Base-by-base conservation (phyloP, 768 basidiomycete species). In the Mycena floridula region DNA sequence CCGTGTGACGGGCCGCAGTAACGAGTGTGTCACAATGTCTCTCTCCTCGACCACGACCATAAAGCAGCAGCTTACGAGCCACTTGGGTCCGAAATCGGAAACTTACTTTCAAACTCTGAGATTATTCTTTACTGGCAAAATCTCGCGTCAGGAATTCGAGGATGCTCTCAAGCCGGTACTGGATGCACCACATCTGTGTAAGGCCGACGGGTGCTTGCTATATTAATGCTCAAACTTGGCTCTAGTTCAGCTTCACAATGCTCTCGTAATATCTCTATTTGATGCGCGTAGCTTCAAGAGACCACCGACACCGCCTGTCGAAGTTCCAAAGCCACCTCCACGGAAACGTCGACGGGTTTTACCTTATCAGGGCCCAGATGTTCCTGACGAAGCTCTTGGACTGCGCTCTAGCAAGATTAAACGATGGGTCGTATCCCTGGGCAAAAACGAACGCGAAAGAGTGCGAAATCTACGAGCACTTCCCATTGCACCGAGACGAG, bases 181-280 rank as follows among this genome's bases (percentile, higher is more conserved):
- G 25, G 79, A 79, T 53, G 73, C 76, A 1, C 70, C 80, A 20
- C 73, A 71, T 42, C 70, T 86, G 20, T 64, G 73, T 71, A 26
- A 16, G 56, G 23, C 38, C 16, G 18, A 36, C 38, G 25, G 24
- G 23, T n/a, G 22, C 42, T 16, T 13, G 22, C 16, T 37, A 36
- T 25, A 26, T 46, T 35, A 11, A 40, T 44, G 65, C 67, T 40
- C 44, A 55, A 52, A 23, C 27, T 25, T 25, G 5, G 18, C 40
- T 37, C 25, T 46, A 36, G 84, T 89, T 23, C 86, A 88, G 60
- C 66, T 89, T 2, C 89, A 91, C 58, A 91, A 91, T 60, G 81
- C 88, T 9, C 70, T 91, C 25, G 81, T 91, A 26, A 89, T 90
- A 24, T 88, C 88, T 2, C 62, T 91, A 13, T 87, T 90, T 50